Evolutionary conservation across 1,139 yeast genomes (phyloP).

Genomic region (Pichia sp.): DNA sequence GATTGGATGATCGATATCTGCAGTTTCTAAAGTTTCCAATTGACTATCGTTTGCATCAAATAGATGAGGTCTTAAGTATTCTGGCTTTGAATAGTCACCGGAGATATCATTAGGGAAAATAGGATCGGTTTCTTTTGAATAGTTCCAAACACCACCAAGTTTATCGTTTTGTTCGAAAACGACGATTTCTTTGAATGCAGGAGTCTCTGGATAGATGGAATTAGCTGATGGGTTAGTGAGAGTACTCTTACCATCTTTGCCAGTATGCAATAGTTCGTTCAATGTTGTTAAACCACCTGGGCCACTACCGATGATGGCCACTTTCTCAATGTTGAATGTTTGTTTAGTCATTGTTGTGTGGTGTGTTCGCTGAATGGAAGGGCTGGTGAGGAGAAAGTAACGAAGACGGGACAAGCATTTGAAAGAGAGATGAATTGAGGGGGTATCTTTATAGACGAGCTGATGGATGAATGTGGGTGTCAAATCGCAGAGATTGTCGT

Average conservation of each 20-base stretch:
- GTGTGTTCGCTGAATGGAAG: too few species aligned
- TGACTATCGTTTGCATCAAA: not conserved
- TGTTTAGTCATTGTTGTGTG: not conserved
- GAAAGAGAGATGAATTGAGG: too few species aligned
- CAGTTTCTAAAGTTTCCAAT: conserved; percentile 6
- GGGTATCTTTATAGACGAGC: too few species aligned
- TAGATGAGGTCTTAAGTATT: conserved; percentile 17
- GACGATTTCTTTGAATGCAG: conserved; percentile 34
- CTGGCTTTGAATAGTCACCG: conserved; percentile 18
- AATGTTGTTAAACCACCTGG: conserved; percentile 38
- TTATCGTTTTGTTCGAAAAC: conserved; percentile 37
- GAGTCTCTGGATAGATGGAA: conserved; percentile 13
- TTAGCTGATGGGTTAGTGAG: conserved; percentile 16
- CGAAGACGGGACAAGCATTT: too few species aligned
- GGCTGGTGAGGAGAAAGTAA: too few species aligned
- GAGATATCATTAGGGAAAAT: conserved; percentile 16
- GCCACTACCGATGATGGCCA: conserved; percentile 41
- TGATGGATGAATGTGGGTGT: too few species aligned
- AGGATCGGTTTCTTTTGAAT: conserved; percentile 17
- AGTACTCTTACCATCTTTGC: conserved; percentile 32
- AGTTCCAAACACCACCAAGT: conserved; percentile 41
- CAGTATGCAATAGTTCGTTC: conserved; percentile 35
- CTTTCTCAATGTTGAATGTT: conserved; percentile 17
- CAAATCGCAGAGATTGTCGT: too few species aligned
- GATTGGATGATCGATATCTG: conserved; percentile 6